Base-by-base conservation (phyloP, 768 basidiomycete species). In the Calocera viscosa region DNA sequence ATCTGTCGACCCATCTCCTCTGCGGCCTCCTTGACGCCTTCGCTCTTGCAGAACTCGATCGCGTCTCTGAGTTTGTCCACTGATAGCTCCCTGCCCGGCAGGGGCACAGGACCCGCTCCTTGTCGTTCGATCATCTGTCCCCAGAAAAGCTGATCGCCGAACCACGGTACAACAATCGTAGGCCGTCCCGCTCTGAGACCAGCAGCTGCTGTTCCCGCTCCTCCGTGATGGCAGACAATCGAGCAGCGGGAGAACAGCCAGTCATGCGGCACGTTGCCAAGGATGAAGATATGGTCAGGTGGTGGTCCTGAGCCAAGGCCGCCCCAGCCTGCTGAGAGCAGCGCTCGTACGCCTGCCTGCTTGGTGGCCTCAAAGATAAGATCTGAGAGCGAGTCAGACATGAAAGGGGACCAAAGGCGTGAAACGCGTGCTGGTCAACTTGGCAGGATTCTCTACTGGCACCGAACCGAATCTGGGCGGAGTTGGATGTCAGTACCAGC, bases 271-370 rank as follows among this genome's bases (percentile, higher is more conserved):
- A 86, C 80, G 68, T 84, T 85, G 71, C 80, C 84, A n/a, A 86
- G 78, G 49, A 87, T 83, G 75, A 84, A 84, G 22, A 86, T 76
- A 66, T 83, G 78, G 0, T 78, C 67, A 17, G 85, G 85, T n/a
- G 84, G 78, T 41, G 77, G 70, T 3, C 75, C 73, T 10, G 81
- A 82, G 1, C 85, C 85, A 0, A 87, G 75, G 2, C 82, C 83
- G 22, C 85, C 85, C 86, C 86, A 87, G 22, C 85, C 86, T 5
- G 83, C 83, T 5, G 84, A 85, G 64, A 87, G 82, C 2, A 87
- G 76, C 0, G 84, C 85, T 39, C 86, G 76, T 1, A 84, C 82
- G 1, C 82, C 82, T 0, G 85, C 82, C 69, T 80, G 75, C 26
- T 76, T 73, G 3, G 84, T 82, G 0, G 84, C 85, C 24, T 83